Conservation (phyloP, 352 stramenopile genomes). For the Blastocystis sp. region DNA sequence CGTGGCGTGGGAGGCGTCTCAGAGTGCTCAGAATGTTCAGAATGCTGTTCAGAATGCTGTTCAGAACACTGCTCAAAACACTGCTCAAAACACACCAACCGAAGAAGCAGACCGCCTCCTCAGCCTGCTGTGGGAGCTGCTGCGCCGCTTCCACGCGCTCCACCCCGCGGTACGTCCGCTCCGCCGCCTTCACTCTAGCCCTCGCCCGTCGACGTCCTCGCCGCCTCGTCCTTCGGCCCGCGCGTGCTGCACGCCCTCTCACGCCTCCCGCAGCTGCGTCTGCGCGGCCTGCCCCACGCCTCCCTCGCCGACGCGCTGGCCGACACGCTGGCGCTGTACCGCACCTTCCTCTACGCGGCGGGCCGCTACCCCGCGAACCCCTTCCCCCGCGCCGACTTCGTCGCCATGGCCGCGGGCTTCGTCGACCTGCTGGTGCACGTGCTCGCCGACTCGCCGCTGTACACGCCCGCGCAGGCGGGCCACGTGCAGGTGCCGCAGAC, state of each 20-base stretch:
- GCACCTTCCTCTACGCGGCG: background rate
- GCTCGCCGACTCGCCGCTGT: background rate
- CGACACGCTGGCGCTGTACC: background rate
- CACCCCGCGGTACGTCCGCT: background rate
- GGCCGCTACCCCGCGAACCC: background rate
- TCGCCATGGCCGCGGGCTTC: background rate
- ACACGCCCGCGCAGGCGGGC: background rate
- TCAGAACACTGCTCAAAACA: background rate
- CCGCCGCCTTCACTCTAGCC: background rate
- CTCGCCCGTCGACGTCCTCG: slow-evolving; percentile 9
- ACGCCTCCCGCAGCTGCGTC: background rate
- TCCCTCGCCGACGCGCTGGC: background rate
- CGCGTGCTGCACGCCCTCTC: no score
- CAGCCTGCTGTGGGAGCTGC: background rate
- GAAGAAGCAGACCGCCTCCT: background rate
- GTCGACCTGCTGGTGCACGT: background rate
- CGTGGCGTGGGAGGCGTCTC: background rate
- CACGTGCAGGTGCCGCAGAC: slow-evolving; percentile 8
- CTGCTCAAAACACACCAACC: no score
- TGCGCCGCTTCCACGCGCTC: background rate
- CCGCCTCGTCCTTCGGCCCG: background rate
- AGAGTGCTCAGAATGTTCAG: background rate
- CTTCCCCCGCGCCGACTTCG: background rate
- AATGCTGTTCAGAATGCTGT: slow-evolving; percentile 3
- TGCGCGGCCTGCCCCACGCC: background rate